phyloP scores from a whole-genome alignment of 176 grass and related monocot species.

The Musa beccarii region DNA sequence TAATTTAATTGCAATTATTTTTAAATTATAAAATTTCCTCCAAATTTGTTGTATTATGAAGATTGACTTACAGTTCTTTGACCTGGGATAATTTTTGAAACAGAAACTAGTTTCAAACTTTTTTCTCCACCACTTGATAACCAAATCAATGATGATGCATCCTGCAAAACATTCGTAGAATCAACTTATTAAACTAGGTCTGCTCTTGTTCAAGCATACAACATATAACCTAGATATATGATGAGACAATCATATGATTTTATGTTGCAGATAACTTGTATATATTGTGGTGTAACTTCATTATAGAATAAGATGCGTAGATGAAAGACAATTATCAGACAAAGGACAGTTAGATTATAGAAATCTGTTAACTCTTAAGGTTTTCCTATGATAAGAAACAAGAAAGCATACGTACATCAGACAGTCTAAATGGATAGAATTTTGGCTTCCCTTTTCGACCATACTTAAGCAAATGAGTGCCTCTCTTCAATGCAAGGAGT shows the following conservation, averaged over 20 bases:
- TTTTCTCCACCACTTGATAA: constrained; percentile 10
- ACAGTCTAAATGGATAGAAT: constrained; percentile 19
- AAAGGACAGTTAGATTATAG: neutral
- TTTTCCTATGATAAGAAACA: neutral
- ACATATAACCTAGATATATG: neutral
- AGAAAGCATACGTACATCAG: constrained; percentile 6
- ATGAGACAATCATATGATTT: neutral
- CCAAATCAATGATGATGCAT: constrained; percentile 25
- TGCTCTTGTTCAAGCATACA: neutral
- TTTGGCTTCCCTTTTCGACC: constrained; percentile 17
- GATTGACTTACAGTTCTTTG: constrained; percentile 23
- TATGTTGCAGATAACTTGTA: neutral
- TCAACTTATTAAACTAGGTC: neutral
- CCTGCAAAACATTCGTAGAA: neutral
- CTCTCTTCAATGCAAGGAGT: constrained; percentile 16
- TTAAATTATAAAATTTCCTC: neutral
- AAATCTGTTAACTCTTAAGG: neutral
- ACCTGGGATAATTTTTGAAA: constrained; percentile 20
- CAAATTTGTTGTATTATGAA: neutral
- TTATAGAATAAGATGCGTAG: neutral
- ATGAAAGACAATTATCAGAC: neutral
- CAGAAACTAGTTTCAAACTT: constrained; percentile 16
- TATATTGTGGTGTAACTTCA: neutral
- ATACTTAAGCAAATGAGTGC: constrained; percentile 18
- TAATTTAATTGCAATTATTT: neutral